Evolutionary conservation across 805 yeast species (phyloP), one percentile per base, ranked within the genome.

Genomic region (Nakazawaea siamensis): DNA sequence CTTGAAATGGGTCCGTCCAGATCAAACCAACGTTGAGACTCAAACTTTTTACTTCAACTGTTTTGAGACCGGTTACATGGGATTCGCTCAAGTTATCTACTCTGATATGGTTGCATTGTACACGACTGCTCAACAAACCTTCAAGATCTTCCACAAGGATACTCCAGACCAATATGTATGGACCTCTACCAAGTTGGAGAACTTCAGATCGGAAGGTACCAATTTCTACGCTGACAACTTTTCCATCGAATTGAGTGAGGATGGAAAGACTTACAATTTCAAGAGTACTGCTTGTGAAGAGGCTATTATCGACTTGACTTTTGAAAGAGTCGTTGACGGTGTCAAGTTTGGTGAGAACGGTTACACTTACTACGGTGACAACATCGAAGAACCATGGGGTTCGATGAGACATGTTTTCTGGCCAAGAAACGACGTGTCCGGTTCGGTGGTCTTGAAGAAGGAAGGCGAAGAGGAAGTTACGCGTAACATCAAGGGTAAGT

Each of bases 361-460:
- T 44, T 62, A 71, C 31, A 81, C 96, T 11, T 68, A 70, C 44
- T 92, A 87, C 54, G 98, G 98, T 44, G 85, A 85, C 27, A 86
- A 88, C 52, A 49, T 69, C 12, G 70, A 66, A 24, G 75, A 82
- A 42, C 97, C 97, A 23, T 92, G 98, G 98, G 98, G 98, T 12
- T 68, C 82, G 7, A 88, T 92, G 95, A 77, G 97, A 58, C 98
- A 92, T 54, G 62, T 76, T 6, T 92, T 92, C 61, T 92, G 97
- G 97, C 98, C 98, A 43, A 73, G 97, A 57, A 80, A 87, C 57
- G 43, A 59, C 15, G 80, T 75, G 30, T 52, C 50, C 14, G 98
- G 98, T 51, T 64, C 73, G 14, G 58, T 92, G 43, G 66, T 60
- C 27, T 55, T 69, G 55, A 43, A 49, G 35, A 48, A 47, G 24